These are phyloP conservation scores for Coniochaeta ligniaria DNA, from an alignment of 2,329 filamentous ascomycete species.

Conservation along the genomic window DNA sequence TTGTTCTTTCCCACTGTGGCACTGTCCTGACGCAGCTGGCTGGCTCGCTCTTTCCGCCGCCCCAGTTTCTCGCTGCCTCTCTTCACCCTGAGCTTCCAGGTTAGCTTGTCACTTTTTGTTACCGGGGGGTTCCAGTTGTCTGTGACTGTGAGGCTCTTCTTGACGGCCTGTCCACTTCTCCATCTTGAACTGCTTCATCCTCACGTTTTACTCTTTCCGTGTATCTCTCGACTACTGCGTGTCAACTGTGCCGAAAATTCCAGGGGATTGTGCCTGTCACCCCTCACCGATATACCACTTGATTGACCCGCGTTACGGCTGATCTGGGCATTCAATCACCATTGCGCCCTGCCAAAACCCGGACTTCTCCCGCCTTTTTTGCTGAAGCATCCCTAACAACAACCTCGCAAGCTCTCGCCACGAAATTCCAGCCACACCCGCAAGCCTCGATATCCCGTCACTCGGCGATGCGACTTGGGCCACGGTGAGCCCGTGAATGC, in stretches of 20 bases:
- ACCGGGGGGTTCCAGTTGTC: background rate
- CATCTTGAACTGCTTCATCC: background rate
- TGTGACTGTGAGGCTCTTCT: background rate
- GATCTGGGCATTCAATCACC: background rate
- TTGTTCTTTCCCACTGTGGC: background rate
- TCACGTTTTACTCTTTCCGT: conserved; percentile 1
- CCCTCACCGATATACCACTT: background rate
- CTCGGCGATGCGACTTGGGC: conserved; percentile 15
- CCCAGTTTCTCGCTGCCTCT: background rate
- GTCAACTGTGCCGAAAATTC: background rate
- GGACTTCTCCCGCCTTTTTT: background rate
- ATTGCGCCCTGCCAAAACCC: background rate
- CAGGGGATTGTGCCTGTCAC: background rate
- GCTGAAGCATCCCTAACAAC: background rate
- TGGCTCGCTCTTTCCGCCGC: background rate
- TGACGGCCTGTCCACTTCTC: background rate
- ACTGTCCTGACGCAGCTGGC: background rate
- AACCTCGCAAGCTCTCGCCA: conserved; percentile 21
- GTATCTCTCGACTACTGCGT: conserved; percentile 2
- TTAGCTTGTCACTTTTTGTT: background rate
- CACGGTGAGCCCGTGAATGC: conserved; percentile 12
- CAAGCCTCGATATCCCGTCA: conserved; percentile 11
- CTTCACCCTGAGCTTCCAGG: background rate
- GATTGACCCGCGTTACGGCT: conserved; percentile 1
- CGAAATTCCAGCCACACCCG: conserved; percentile 27